Percentiles rank a stretch among this genome's conserved stretches.
These are phyloP conservation scores for Endoconidiophora laricicola DNA, from an alignment of 2,329 filamentous ascomycete genomes.

Conservation along the genomic window DNA sequence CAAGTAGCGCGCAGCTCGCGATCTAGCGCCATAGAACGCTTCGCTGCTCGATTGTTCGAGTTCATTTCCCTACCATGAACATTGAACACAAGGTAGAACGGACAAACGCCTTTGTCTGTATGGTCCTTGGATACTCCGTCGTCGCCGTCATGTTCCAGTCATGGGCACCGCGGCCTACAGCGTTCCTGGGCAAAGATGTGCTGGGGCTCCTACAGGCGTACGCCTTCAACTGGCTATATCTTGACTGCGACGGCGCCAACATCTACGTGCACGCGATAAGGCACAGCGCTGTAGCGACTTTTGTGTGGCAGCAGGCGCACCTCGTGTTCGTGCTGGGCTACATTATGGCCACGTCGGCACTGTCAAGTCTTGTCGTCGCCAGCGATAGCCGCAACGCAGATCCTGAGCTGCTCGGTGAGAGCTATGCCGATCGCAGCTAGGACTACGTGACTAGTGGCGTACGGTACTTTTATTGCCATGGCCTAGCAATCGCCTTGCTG, in stretches of 20 bases:
- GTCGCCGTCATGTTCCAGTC: constrained; percentile 45
- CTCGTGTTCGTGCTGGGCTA: constrained; percentile 47
- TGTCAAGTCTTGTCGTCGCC: constrained; percentile 41
- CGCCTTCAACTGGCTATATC: constrained; percentile 46
- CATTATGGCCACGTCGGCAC: constrained; percentile 39
- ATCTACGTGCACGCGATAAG: constrained; percentile 45
- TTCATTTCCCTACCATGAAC: constrained; percentile 42
- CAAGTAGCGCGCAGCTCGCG: too few species aligned
- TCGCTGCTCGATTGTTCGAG: constrained; percentile 29
- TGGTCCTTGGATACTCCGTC: constrained; percentile 49
- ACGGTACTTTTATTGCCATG: constrained; percentile 48
- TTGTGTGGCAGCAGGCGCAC: constrained; percentile 39
- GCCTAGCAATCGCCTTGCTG: constrained; percentile 37
- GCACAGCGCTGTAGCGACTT: constrained; percentile 28
- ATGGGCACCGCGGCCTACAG: constrained; percentile 34
- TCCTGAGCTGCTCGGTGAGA: constrained; percentile 16
- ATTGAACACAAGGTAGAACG: constrained; percentile 51
- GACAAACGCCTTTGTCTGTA: constrained; percentile 45
- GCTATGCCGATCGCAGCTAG: constrained; percentile 32
- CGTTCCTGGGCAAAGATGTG: constrained; percentile 45
- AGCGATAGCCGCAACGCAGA: constrained; percentile 16
- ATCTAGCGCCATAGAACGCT: constrained; percentile 1
- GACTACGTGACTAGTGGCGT: constrained; percentile 34
- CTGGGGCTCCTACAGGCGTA: constrained; percentile 41
- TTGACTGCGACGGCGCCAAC: constrained; percentile 42